phyloP scores from a whole-genome alignment of 192 early-diverging fungal genomes.

The Linnemannia exigua region DNA sequence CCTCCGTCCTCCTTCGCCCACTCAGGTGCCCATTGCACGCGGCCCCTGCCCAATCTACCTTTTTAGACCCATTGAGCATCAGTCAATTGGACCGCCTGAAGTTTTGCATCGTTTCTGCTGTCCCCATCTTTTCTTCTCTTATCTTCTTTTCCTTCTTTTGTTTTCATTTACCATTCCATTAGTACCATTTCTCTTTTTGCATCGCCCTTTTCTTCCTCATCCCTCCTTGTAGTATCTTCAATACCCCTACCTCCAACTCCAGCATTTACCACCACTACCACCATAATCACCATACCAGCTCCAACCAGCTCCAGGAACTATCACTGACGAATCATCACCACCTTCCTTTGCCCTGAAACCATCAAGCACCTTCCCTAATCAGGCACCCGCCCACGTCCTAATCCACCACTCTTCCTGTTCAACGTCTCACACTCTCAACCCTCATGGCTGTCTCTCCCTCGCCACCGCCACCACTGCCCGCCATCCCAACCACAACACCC shows the following conservation, averaged over 20 bases:
- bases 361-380: too few species aligned
- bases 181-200: not conserved
- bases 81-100: not conserved
- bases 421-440: not conserved
- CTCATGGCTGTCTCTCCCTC: constrained; percentile 31
- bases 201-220: not conserved
- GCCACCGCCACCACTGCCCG: not conserved
- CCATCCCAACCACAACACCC: not conserved
- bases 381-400: too few species aligned
- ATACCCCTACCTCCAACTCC: constrained; percentile 2
- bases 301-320: too few species aligned
- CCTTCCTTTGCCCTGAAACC: too few species aligned
- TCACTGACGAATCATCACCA: too few species aligned
- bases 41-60: not conserved
- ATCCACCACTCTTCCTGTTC: not conserved
- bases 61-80: not conserved
- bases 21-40: not conserved
- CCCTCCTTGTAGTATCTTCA: not conserved
- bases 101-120: not conserved
- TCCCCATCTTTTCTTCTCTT: not conserved
- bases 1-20: not conserved
- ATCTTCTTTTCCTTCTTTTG: not conserved
- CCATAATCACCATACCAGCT: not conserved
- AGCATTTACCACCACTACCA: not conserved
- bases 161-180: not conserved